Percentiles rank a stretch among this genome's conserved stretches.
These are phyloP conservation scores for Aureobasidium musti DNA, from an alignment of 2,329 filamentous ascomycete species.

Conservation along the genomic window DNA sequence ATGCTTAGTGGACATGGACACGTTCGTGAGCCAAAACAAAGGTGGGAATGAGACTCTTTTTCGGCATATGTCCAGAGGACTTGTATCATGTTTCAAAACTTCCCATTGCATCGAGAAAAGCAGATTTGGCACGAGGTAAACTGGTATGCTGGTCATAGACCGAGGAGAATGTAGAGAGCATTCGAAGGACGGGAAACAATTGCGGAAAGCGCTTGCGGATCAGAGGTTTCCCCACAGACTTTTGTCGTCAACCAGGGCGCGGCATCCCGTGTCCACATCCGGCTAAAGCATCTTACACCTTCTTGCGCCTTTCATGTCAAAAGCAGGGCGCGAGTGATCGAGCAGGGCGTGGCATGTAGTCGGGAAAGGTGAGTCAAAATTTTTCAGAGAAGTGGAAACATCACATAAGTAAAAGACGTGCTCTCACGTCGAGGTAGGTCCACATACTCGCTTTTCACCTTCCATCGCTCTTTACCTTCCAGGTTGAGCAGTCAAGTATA, in stretches of 20 bases:
- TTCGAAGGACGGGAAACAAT: slow-evolving; percentile 1
- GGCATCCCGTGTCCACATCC: not conserved
- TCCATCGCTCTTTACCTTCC: slow-evolving; percentile 23
- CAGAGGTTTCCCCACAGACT: not conserved
- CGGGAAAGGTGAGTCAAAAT: slow-evolving; percentile 24
- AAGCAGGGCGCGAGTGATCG: slow-evolving; percentile 19
- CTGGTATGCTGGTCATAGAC: not conserved
- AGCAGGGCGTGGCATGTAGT: slow-evolving; percentile 21
- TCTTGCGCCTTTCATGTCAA: slow-evolving; percentile 24
- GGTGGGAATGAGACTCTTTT: not conserved
- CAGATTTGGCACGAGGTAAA: not conserved
- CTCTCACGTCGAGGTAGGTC: slow-evolving; percentile 4
- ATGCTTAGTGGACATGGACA: slow-evolving; percentile 11
- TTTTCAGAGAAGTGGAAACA: not conserved
- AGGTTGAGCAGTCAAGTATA: not conserved
- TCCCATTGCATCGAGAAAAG: slow-evolving; percentile 15
- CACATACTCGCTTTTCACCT: slow-evolving; percentile 22
- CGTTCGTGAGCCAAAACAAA: slow-evolving; percentile 21
- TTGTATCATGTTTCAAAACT: too few relatives aligned
- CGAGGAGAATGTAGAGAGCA: not conserved
- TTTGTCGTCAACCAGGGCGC: slow-evolving; percentile 12
- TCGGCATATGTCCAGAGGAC: not conserved
- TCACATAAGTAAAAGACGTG: slow-evolving; percentile 7
- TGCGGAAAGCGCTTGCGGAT: not conserved
- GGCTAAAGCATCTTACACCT: slow-evolving; percentile 16